phyloP scores from a whole-genome alignment of 768 basidiomycete genomes.

The Lactifluus volemus region DNA sequence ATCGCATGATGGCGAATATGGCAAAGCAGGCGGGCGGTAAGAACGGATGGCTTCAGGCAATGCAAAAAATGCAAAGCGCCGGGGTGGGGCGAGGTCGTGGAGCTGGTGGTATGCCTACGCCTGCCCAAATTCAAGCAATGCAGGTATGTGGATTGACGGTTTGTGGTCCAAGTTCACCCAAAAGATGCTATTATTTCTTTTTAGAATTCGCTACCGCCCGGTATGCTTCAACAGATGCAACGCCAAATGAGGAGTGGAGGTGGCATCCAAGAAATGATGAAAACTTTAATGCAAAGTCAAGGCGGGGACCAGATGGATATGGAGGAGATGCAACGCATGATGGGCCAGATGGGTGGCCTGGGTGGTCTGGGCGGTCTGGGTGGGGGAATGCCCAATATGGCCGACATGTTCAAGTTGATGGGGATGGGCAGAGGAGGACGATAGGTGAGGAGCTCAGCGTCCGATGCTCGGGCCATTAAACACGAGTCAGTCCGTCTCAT shows the following conservation, averaged over 20 bases:
- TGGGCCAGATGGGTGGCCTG: constrained; percentile 71
- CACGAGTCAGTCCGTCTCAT: neutral
- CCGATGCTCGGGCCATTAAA: neutral
- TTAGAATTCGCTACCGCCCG: constrained; percentile 84
- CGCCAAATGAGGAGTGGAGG: constrained; percentile 70
- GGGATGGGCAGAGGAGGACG: constrained; percentile 24
- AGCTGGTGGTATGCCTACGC: constrained; percentile 81
- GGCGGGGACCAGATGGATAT: constrained; percentile 86
- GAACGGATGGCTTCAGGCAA: constrained; percentile 86
- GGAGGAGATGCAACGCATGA: constrained; percentile 97
- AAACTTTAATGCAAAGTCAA: constrained; percentile 93
- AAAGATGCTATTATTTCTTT: neutral
- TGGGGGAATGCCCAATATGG: constrained; percentile 62
- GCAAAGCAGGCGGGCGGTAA: constrained; percentile 97
- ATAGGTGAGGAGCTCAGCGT: neutral
- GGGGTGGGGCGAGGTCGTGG: constrained; percentile 82
- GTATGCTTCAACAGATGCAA: constrained; percentile 92
- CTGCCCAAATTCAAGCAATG: constrained; percentile 91
- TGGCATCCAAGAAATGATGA: constrained; percentile 97
- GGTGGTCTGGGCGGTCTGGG: constrained; percentile 56
- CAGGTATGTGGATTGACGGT: constrained; percentile 45
- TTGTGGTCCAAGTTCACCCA: neutral
- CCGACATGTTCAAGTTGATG: constrained; percentile 85
- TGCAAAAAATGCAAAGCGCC: constrained; percentile 90
- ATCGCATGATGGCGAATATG: constrained; percentile 98